These are phyloP conservation scores for Orbilia oligospora DNA, from an alignment of 2,329 filamentous ascomycete genomes.

Conservation along the genomic window DNA sequence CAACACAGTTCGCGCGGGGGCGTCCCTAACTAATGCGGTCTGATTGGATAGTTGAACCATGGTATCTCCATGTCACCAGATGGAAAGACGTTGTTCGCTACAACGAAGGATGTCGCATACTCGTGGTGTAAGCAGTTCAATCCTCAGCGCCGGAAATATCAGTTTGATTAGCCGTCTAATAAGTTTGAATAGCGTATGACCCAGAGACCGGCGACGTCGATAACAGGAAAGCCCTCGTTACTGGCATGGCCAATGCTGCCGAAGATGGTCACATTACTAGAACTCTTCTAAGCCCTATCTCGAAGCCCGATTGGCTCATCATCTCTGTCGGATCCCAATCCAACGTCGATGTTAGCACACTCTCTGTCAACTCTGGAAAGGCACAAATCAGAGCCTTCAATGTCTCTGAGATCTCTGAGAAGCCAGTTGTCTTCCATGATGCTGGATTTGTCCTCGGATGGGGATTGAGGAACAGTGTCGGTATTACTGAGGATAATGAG, in stretches of 20 bases:
- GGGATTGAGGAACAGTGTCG: slow-evolving; percentile 81
- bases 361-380: slow-evolving; percentile 72
- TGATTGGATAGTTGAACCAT: slow-evolving; percentile 47
- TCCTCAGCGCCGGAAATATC: neutral
- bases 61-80: slow-evolving; percentile 55
- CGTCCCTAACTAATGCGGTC: slow-evolving; percentile 6
- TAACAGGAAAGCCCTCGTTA: slow-evolving; percentile 46
- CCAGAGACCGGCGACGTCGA: slow-evolving; percentile 44
- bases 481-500: slow-evolving; percentile 73
- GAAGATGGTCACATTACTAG: slow-evolving; percentile 75
- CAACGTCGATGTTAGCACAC: slow-evolving; percentile 75
- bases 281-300: slow-evolving; percentile 76
- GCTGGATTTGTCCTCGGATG: slow-evolving; percentile 74
- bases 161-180: neutral
- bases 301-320: slow-evolving; percentile 72
- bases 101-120: slow-evolving; percentile 50
- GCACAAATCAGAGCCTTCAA: slow-evolving; percentile 77
- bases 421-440: slow-evolving; percentile 70
- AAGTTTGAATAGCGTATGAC: slow-evolving; percentile 39
- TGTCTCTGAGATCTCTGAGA: slow-evolving; percentile 69
- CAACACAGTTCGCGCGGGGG: slow-evolving; percentile 37
- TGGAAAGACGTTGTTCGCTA: slow-evolving; percentile 56
- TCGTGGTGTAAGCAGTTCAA: slow-evolving; percentile 47
- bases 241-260: slow-evolving; percentile 70
- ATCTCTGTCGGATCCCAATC: slow-evolving; percentile 76